Evolutionary conservation across 768 basidiomycete genomes (phyloP), one percentile per base, ranked within the genome.

Genomic region (Ramaria sp.): DNA sequence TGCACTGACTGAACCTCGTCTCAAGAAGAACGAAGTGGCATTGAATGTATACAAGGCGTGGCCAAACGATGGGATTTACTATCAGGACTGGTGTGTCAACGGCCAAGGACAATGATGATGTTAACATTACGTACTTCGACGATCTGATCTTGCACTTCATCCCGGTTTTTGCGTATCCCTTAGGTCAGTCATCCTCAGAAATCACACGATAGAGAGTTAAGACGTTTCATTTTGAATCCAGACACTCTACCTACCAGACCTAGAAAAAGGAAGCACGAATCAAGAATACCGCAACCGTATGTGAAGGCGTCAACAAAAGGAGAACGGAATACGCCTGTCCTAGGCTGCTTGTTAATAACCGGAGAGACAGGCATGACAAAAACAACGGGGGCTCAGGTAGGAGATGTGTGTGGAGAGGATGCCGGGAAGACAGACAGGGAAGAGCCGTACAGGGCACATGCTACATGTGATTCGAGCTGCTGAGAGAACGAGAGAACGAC

Each of bases 391-490:
- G 48, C 42, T 37, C 17, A n/a, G 46, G 27, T 34, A 50, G 49
- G 45, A 31, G 33, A 37, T 17, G 53, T 41, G 54, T 56, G 58
- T 34, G 46, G 31, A 48, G 15, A 47, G 46, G 54, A 39, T 57
- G 19, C 45, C 24, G 50, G 52, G 48, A 27, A 57, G 42, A 53
- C 31, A 53, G 51, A 52, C 24, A 42, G 52, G 27, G 45, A 38
- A 38, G 59, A 37, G 57, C 42, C 48, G 37, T 51, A 58, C 49
- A 60, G 39, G 53, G 19, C 56, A 60, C 27, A 50, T 43, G 49
- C 47, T 59, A 60, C 49, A 51, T 31, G 45, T 59, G 52, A 45
- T 47, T 54, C 46, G 27, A 48, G 37, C 37, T 57, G 38, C 22
- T 46, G 46, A 27, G 27, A 33, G 31, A 57, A 15, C 30, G 41